A percentile compares a stretch with the other conserved stretches of the same genome.
Conservation (phyloP, 192 early-diverging fungal species). For the Lunasporangiospora selenospora region DNA sequence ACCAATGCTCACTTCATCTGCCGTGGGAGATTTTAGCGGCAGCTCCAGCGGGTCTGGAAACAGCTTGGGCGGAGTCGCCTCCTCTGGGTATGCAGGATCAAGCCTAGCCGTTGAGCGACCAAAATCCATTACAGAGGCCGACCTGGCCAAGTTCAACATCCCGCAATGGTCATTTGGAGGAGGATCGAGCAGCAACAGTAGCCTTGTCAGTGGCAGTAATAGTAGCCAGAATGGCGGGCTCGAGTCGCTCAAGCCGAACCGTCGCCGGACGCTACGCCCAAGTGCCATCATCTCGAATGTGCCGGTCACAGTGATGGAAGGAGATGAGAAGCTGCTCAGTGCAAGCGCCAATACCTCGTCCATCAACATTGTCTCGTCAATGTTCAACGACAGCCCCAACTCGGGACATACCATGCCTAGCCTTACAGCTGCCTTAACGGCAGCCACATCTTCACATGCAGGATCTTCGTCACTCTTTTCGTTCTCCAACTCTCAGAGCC, state of each 20-base stretch:
- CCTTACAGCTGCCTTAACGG: not conserved
- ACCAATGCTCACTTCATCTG: constrained; percentile 30
- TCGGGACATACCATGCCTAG: too few relatives aligned
- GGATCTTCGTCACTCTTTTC: too few relatives aligned
- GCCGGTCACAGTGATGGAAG: constrained; percentile 44
- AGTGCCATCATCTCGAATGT: constrained; percentile 50
- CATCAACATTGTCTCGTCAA: constrained; percentile 48
- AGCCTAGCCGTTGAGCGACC: constrained; percentile 47
- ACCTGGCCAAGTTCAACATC: constrained; percentile 32
- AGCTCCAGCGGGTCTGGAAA: constrained; percentile 41
- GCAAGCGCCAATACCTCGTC: constrained; percentile 49
- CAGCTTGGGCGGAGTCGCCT: constrained; percentile 20
- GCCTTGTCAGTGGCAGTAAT: too few relatives aligned
- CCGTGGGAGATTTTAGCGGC: constrained; percentile 42
- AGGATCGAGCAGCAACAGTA: too few relatives aligned
- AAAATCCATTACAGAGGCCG: constrained; percentile 45
- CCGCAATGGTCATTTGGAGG: too few relatives aligned
- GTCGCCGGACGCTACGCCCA: constrained; percentile 28
- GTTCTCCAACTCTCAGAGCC: too few relatives aligned
- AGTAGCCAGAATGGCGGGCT: too few relatives aligned
- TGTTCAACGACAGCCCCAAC: constrained; percentile 32
- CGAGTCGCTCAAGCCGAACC: constrained; percentile 35
- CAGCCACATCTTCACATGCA: constrained; percentile 17
- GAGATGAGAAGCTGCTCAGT: constrained; percentile 46
- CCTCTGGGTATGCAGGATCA: too few relatives aligned